Percentiles rank a stretch among this genome's conserved stretches.
Conservation (phyloP, 2,329 filamentous ascomycete genomes). For the Penicillium sp. region DNA sequence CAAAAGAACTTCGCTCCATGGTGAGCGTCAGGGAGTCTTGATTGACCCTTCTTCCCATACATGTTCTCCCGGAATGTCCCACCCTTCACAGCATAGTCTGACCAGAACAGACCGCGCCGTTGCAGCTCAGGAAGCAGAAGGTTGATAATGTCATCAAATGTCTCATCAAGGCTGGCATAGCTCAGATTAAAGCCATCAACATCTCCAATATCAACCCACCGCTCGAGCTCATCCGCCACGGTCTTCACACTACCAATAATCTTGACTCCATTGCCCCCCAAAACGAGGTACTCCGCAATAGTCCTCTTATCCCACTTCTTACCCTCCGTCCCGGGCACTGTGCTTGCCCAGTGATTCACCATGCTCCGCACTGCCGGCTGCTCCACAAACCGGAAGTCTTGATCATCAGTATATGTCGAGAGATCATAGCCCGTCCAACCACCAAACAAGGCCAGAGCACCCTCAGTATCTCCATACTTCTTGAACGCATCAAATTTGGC, state of each 20-base stretch:
- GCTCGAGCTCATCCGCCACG: slow-evolving; percentile 39
- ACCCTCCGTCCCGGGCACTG: slow-evolving; percentile 42
- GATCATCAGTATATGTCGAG: slow-evolving; percentile 43
- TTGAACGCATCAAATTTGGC: slow-evolving; percentile 45
- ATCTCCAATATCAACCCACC: slow-evolving; percentile 36
- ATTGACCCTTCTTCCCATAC: slow-evolving; percentile 32
- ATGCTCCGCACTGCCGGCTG: slow-evolving; percentile 45
- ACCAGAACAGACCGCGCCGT: slow-evolving; percentile 40
- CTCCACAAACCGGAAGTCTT: slow-evolving; percentile 47
- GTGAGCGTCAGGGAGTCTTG: slow-evolving; percentile 35
- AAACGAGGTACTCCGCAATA: slow-evolving; percentile 35
- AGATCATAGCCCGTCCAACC: slow-evolving; percentile 51
- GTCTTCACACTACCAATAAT: slow-evolving; percentile 38
- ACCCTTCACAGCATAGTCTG: slow-evolving; percentile 36
- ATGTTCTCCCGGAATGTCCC: slow-evolving; percentile 44
- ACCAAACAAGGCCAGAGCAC: slow-evolving; percentile 47
- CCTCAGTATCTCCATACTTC: slow-evolving; percentile 47
- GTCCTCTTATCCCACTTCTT: slow-evolving; percentile 41
- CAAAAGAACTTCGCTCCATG: slow-evolving; percentile 39
- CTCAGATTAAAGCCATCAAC: slow-evolving; percentile 40
- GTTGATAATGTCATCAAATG: slow-evolving; percentile 37
- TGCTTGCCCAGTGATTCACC: slow-evolving; percentile 47
- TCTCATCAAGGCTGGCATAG: slow-evolving; percentile 36
- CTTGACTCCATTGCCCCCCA: slow-evolving; percentile 38
- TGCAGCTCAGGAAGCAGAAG: slow-evolving; percentile 36